Base-by-base conservation (phyloP, 768 basidiomycete genomes). In the Cystofilobasidium macerans region DNA sequence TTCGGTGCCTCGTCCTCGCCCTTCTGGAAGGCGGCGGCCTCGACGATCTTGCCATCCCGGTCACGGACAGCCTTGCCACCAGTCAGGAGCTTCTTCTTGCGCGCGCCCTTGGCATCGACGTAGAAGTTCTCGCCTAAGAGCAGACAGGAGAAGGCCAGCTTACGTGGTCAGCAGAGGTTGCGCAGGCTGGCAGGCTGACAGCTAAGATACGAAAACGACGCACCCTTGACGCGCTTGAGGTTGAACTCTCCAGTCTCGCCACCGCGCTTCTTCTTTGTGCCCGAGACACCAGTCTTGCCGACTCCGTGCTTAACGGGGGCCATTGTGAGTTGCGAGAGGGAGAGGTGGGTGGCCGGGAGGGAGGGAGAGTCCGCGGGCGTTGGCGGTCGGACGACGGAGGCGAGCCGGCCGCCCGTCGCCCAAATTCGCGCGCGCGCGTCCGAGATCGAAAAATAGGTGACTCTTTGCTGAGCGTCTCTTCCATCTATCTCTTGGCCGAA, bases 1-100 rank as follows among this genome's bases (percentile, higher is more conserved):
- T 89, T 87, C 70, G 84, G 86, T 2, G 87, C 84, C 77, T 95
- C 91, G 61, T 85, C 86, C 76, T 95, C 92, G n/a, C 86, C 86
- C 75, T 89, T 93, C 78, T 98, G 94, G 75, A 90, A 98, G 8
- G 88, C 89, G 69, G 95, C 94, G 61, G 90, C 91, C 77, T 93
- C 81, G 69, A 88, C 83, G 73, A 98, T 85, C 77, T 92, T 94
- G 64, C 95, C 95, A 70, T 90, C 86, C 72, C 83, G 84, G 79
- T 97, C 89, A 53, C 90, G 82, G 32, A 95, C 81, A 68, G 94
- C 84, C 78, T 92, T 92, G 42, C 91, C 91, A 68, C 93, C 87
- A 65, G 82, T 88, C 72, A 95, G 83, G 86, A 99, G 87, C 80
- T 95, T 97, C 62, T 92, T 83, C 68, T 86, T 80, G 35, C 80